Evolutionary conservation across 2,329 filamentous ascomycete species (phyloP).

Genomic region (Aureobasidium sp.): DNA sequence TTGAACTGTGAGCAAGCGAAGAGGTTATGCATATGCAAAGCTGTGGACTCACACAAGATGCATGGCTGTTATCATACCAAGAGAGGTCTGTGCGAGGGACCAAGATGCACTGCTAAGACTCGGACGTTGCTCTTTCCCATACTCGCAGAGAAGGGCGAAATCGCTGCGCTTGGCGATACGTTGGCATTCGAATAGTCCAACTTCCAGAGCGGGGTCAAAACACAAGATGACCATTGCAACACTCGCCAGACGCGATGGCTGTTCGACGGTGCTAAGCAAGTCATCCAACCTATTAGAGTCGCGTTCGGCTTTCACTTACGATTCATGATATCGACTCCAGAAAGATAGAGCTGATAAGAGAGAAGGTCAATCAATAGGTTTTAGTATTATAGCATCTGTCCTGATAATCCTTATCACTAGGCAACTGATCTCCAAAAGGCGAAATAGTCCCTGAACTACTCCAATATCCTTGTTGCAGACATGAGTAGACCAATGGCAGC

Average conservation of each 20-base stretch:
- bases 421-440: neutral
- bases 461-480: neutral
- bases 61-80: neutral
- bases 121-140: neutral
- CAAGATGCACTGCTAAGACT: neutral
- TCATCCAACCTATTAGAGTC: neutral
- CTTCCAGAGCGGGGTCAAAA: neutral
- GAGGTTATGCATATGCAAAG: neutral
- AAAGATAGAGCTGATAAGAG: neutral
- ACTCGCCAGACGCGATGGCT: neutral
- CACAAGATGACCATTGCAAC: neutral
- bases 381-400: neutral
- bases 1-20: neutral
- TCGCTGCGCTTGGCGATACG: neutral
- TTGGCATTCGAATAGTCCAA: neutral
- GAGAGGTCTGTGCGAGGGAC: neutral
- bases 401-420: neutral
- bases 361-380: neutral
- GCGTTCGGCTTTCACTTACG: too few species aligned
- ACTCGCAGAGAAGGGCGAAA: neutral
- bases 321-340: neutral
- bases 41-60: neutral
- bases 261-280: neutral
- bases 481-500: neutral
- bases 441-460: neutral